These are phyloP conservation scores for Calvatia gigantea DNA, from an alignment of 768 basidiomycete genomes.

Conservation along the genomic window DNA sequence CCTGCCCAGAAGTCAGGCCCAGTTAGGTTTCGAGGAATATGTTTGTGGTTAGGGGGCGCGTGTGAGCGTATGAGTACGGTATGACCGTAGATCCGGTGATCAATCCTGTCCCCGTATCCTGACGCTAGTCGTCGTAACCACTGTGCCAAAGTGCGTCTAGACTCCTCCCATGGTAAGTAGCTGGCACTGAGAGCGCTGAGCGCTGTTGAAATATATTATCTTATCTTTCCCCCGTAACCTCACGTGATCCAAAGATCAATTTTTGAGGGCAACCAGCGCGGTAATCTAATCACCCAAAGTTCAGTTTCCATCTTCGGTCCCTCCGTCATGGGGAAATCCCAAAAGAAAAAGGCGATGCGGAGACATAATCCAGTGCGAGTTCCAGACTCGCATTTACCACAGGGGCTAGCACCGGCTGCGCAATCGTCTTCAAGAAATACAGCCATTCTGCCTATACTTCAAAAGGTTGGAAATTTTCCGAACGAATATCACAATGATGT, in stretches of 20 bases:
- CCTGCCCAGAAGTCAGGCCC: neutral
- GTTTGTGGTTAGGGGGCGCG: too few species aligned
- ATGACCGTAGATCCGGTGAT: too few species aligned
- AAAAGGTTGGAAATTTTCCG: constrained; percentile 57
- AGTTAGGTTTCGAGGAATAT: too few species aligned
- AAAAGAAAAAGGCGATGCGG: constrained; percentile 81
- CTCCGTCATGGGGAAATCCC: constrained; percentile 81
- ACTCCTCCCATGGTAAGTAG: too few species aligned
- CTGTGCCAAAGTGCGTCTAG: too few species aligned
- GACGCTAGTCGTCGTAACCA: too few species aligned
- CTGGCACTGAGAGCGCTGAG: too few species aligned
- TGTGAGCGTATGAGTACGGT: too few species aligned
- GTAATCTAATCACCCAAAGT: neutral
- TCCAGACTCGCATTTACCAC: constrained; percentile 86
- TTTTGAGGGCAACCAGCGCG: neutral
- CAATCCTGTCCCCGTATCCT: too few species aligned
- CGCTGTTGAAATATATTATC: too few species aligned
- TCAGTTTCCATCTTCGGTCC: neutral
- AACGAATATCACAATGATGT: constrained; percentile 6
- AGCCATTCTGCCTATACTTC: constrained; percentile 82
- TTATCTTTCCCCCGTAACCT: too few species aligned
- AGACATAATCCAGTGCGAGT: constrained; percentile 93
- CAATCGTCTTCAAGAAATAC: constrained; percentile 73
- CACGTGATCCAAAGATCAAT: neutral
- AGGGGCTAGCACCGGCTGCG: constrained; percentile 73